Evolutionary conservation across 805 yeast species (phyloP), one percentile per base, ranked within the genome.

Genomic region (Yamadazyma ubonensis): DNA sequence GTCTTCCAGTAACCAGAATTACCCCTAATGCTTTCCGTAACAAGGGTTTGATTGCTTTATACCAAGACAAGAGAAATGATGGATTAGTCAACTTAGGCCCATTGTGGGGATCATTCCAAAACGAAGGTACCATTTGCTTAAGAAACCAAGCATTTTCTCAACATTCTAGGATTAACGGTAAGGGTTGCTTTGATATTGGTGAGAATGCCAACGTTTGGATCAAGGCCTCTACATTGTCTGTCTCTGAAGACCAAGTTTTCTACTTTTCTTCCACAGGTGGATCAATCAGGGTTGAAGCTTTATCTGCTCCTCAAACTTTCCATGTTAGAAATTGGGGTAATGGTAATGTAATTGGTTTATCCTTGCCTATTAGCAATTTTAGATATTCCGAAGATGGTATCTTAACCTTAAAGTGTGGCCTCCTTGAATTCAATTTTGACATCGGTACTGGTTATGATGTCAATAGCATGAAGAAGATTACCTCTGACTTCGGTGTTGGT

Each of bases 121-220:
- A 57, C 34, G 38, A 42, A 16, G 61, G 61, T 29, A 44, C 47
- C 16, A 50, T 57, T 29, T 57, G 61, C 43, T 45, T 57, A 37
- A 35, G 39, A 27, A 53, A 54, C 36, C 43, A 45, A 27, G 39
- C 42, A 11, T 58, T 46, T 42, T 21, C 39, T 5, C 60, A 54
- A 42, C 44, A 47, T 5, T 39, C 52, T 3, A 29, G 36, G 26
- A 46, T 57, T 18, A 23, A 14, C 3, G 60, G 60, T 22, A 36
- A 27, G 15, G 63, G 63, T 32, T 58, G 63, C 43, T 46, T 54
- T 29, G 47, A 48, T 26, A 44, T 50, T 30, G 49, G 47, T 31
- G 39, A 26, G 1, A 39, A 42, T 15, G 40, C 52, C 10, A 50
- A 43, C 25, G 41, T 50, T 11, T 49, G 44, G 41, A 40, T 50